Conservation (phyloP, 192 early-diverging fungal species). For the Coemansia brasiliensis region DNA sequence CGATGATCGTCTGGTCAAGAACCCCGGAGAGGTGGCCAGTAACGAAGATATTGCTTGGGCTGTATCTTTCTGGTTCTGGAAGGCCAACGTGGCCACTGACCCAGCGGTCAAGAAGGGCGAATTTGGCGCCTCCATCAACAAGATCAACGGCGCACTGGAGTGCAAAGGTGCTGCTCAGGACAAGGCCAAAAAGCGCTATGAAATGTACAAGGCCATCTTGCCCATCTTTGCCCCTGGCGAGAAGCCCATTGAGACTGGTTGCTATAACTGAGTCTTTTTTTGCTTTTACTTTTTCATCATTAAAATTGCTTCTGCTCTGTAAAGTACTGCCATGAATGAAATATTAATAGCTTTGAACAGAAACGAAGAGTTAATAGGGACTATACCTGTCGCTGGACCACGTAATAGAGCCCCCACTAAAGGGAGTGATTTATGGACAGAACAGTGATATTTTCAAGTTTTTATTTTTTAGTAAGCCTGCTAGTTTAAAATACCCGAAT, state of each 20-base stretch:
- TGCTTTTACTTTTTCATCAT: not conserved
- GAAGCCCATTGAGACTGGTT: conserved; percentile 39
- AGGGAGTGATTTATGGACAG: too few relatives aligned
- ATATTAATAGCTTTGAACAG: too few relatives aligned
- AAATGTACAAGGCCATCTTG: conserved; percentile 50
- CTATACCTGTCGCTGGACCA: too few relatives aligned
- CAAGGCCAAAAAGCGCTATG: conserved; percentile 54
- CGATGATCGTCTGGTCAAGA: conserved; percentile 35
- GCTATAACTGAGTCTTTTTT: conserved; percentile 40
- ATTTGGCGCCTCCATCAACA: conserved; percentile 54
- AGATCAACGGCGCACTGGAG: conserved; percentile 55
- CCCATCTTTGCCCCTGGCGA: conserved; percentile 34
- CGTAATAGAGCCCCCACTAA: too few relatives aligned
- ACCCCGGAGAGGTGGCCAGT: conserved; percentile 27
- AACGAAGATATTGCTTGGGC: conserved; percentile 40
- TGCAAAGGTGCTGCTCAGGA: conserved; percentile 40
- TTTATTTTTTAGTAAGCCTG: too few relatives aligned
- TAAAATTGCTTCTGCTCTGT: conserved; percentile 1
- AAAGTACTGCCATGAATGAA: too few relatives aligned
- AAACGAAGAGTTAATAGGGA: too few relatives aligned
- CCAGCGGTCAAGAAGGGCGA: conserved; percentile 44
- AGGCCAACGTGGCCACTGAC: conserved; percentile 35
- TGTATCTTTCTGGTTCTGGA: conserved; percentile 56
- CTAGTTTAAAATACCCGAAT: too few relatives aligned
- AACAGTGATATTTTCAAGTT: too few relatives aligned